Percentiles rank a stretch among this genome's conserved stretches.
These are phyloP conservation scores for Pythium guiyangense DNA, from an alignment of 352 stramenopile species.

Conservation along the genomic window DNA sequence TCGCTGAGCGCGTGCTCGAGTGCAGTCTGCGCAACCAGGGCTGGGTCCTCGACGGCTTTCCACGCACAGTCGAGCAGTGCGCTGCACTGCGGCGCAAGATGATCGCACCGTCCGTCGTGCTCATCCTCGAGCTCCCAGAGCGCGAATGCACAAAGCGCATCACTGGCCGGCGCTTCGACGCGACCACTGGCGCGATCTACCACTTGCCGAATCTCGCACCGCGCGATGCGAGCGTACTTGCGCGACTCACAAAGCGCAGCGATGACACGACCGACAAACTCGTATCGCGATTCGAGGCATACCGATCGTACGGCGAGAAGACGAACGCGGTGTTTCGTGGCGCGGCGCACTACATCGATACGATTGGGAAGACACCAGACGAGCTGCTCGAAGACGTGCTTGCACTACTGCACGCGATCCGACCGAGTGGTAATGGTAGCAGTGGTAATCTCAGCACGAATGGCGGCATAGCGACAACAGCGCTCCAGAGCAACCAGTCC, in stretches of 20 bases:
- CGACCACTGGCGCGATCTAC: conserved; percentile 56
- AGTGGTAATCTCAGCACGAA: no score
- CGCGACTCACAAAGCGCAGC: conserved; percentile 49
- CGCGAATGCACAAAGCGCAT: conserved; percentile 45
- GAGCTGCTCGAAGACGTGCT: conserved; percentile 41
- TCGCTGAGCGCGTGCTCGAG: conserved; percentile 47
- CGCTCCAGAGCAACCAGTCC: no score
- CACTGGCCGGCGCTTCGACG: conserved; percentile 52
- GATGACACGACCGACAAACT: conserved; percentile 60
- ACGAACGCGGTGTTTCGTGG: conserved; percentile 42
- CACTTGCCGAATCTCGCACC: conserved; percentile 41
- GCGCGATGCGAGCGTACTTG: conserved; percentile 29
- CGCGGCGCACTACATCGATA: conserved; percentile 45
- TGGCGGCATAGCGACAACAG: no score
- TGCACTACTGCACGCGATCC: conserved; percentile 28
- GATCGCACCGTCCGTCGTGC: conserved; percentile 44
- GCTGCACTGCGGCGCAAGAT: conserved; percentile 34
- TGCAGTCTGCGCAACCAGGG: conserved; percentile 28
- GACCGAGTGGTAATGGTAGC: no score
- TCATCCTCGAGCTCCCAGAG: conserved; percentile 53
- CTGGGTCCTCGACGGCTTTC: conserved; percentile 76
- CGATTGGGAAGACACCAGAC: conserved; percentile 18
- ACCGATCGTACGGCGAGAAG: conserved; percentile 45
- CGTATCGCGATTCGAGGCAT: conserved; percentile 58
- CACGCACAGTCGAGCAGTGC: conserved; percentile 59